Conservation (phyloP, 768 basidiomycete species). For the Leccinum olivaceopallidum region DNA sequence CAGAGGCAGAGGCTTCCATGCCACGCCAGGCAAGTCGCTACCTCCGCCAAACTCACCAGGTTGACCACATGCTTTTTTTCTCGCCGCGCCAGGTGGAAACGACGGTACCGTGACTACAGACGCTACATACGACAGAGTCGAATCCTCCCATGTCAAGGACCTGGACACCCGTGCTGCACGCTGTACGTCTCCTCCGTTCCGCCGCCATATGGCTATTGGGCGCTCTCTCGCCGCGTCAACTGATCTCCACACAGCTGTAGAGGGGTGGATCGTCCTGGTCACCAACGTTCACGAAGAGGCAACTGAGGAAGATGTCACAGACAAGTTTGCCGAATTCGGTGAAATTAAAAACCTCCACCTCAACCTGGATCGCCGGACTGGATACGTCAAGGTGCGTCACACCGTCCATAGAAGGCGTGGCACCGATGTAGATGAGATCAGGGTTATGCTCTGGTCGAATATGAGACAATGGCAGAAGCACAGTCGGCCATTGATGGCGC, state of each 20-base stretch:
- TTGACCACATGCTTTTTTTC: slow-evolving; percentile 12
- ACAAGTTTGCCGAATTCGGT: slow-evolving; percentile 95
- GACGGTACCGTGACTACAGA: slow-evolving; percentile 61
- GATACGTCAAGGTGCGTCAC: slow-evolving; percentile 89
- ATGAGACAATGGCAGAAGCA: slow-evolving; percentile 93
- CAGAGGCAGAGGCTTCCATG: slow-evolving; percentile 85
- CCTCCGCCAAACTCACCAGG: slow-evolving; percentile 10
- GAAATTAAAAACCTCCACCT: slow-evolving; percentile 98
- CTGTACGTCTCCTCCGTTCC: slow-evolving; percentile 52
- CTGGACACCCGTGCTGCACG: slow-evolving; percentile 81
- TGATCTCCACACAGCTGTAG: slow-evolving; percentile 69
- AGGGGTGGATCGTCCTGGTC: slow-evolving; percentile 98
- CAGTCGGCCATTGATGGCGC: slow-evolving; percentile 92
- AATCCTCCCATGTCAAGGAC: slow-evolving; percentile 61
- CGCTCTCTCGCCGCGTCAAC: slow-evolving; percentile 1
- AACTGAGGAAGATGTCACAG: slow-evolving; percentile 94
- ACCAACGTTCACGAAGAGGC: slow-evolving; percentile 98
- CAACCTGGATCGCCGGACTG: slow-evolving; percentile 94
- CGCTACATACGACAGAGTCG: slow-evolving; percentile 79
- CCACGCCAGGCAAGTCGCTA: slow-evolving; percentile 51
- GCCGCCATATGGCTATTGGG: slow-evolving; percentile 8
- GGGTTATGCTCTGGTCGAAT: slow-evolving; percentile 98
- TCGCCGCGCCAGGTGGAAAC: slow-evolving; percentile 50
- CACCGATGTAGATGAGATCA: slow-evolving; percentile 33
- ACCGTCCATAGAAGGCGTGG: neutral